These are phyloP conservation scores for Microdochium trichocladiopsis DNA, from an alignment of 2,329 filamentous ascomycete genomes.

Conservation along the genomic window DNA sequence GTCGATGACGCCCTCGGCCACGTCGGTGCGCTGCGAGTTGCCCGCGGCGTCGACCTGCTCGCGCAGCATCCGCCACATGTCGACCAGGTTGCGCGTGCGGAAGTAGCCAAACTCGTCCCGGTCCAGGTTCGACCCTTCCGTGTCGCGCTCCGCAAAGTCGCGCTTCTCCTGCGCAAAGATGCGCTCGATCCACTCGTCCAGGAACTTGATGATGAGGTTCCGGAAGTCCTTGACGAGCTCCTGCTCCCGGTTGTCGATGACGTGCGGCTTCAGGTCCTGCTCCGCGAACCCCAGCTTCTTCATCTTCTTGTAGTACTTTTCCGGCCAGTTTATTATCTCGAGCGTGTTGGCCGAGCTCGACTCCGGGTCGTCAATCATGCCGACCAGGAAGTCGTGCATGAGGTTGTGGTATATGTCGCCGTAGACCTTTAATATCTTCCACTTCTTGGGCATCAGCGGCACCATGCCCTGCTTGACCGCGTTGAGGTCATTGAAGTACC, in stretches of 20 bases:
- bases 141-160: constrained; percentile 70
- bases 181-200: constrained; percentile 96
- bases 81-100: constrained; percentile 83
- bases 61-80: constrained; percentile 95
- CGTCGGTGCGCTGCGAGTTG: constrained; percentile 78
- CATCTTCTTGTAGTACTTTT: constrained; percentile 97
- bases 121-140: constrained; percentile 71
- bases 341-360: constrained; percentile 83
- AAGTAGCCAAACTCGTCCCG: constrained; percentile 85
- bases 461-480: constrained; percentile 92
- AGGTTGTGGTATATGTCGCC: constrained; percentile 83
- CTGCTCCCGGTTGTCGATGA: constrained; percentile 82
- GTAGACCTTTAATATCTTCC: constrained; percentile 91
- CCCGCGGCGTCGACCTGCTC: constrained; percentile 85
- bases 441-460: constrained; percentile 87
- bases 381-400: constrained; percentile 91
- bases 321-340: constrained; percentile 88
- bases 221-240: constrained; percentile 93
- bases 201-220: constrained; percentile 86
- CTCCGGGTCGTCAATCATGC: constrained; percentile 75
- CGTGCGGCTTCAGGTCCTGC: constrained; percentile 72
- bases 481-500: constrained; percentile 98
- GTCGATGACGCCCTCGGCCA: constrained; percentile 91
- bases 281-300: constrained; percentile 73
- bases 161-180: constrained; percentile 79